phyloP scores from a whole-genome alignment of 164 flowering plant genomes.

The Liriodendron chinense region DNA sequence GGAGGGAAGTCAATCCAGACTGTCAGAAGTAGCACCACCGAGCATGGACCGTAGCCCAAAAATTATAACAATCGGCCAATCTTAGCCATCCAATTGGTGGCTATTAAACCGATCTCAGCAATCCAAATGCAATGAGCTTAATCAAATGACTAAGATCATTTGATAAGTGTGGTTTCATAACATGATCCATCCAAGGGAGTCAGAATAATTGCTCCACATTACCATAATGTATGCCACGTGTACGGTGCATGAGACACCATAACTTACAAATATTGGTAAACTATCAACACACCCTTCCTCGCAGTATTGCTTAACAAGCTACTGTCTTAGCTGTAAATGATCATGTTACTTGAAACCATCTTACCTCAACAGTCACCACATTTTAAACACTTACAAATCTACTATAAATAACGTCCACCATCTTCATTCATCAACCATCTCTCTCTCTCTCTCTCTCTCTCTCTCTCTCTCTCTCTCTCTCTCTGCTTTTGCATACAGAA shows the following conservation, averaged over 20 bases:
- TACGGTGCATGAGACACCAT: background rate
- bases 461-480: background rate
- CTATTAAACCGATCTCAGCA: no score
- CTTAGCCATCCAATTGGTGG: background rate
- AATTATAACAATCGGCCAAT: no score
- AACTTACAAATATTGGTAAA: background rate
- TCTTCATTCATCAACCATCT: background rate
- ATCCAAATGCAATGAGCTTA: background rate
- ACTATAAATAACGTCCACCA: background rate
- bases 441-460: conserved; percentile 11
- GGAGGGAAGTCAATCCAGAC: no score
- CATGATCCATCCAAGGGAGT: background rate
- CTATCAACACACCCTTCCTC: background rate
- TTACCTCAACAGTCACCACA: conserved; percentile 13
- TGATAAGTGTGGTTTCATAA: background rate
- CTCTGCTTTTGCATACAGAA: background rate
- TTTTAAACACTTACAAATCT: background rate
- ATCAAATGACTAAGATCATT: background rate
- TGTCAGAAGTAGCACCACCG: no score
- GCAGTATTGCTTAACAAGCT: background rate
- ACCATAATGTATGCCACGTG: background rate
- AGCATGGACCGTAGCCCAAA: no score
- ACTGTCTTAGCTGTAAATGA: conserved; percentile 24
- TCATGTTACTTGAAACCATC: conserved; percentile 22
- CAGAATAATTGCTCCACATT: no score